These are phyloP conservation scores for Lasiodiplodia sp. DNA, from an alignment of 2,329 filamentous ascomycete species.

Conservation along the genomic window DNA sequence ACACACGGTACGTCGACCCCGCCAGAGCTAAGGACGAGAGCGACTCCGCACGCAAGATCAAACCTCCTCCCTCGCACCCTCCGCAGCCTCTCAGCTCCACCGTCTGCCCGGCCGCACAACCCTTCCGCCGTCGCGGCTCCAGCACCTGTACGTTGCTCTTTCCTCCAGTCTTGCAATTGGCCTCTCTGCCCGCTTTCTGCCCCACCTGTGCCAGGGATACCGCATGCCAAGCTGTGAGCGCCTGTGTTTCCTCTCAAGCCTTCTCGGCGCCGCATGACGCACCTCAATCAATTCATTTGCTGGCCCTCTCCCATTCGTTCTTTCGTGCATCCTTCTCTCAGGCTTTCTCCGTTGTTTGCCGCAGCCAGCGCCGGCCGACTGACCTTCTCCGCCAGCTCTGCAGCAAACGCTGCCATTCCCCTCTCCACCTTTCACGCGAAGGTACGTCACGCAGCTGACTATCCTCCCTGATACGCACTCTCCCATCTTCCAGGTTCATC, in stretches of 20 bases:
- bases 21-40: neutral
- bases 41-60: neutral
- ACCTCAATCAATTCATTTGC: neutral
- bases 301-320: neutral
- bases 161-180: neutral
- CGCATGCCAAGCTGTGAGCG: conserved; percentile 6
- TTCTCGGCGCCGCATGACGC: conserved; percentile 7
- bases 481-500: neutral
- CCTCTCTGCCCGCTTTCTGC: neutral
- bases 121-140: neutral
- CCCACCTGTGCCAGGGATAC: neutral
- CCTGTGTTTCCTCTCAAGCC: neutral
- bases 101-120: neutral
- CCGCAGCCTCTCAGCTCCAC: neutral
- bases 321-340: too few species aligned
- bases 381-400: neutral
- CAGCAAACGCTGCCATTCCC: neutral
- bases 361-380: neutral
- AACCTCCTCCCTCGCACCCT: neutral
- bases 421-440: neutral
- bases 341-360: too few species aligned
- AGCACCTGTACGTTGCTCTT: neutral
- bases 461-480: too few species aligned
- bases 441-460: neutral
- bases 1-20: neutral